Base-by-base conservation (phyloP, 495 filamentous ascomycete genomes). In the Tuber brumale region DNA sequence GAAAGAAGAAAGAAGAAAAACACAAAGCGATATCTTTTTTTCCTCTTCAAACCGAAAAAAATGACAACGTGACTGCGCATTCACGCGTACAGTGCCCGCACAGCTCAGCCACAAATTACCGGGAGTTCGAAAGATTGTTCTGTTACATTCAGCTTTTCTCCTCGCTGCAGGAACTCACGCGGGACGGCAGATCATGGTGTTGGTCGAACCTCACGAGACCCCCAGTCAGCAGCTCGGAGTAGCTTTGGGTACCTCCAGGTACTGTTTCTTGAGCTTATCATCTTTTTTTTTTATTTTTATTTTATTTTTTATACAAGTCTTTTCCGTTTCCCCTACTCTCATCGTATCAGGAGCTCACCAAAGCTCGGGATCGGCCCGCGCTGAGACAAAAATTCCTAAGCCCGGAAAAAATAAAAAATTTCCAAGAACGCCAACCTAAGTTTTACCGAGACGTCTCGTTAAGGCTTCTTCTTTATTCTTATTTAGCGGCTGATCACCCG, bases 361-460 rank as follows among this genome's bases (percentile, higher is more conserved):
- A 66, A 31, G 57, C n/a, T 76, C 76, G 77, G 72, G 76, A 80
- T 79, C 78, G 76, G 76, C 78, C 76, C 70, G 78, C 79, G 73
- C 78, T 80, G 70, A 80, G 76, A 79, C 78, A 79, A 31, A 14
- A 31, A 66, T 66, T 66, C 9, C 51, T n/a, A 12, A 31, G 57
- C 2, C 8, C n/a, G 23, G n/a, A 18, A 31, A 31, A 57, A n/a
- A n/a, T 10, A 31, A 66, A 66, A 66, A 3, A 31, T 10, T 2
- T 31, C 23, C 27, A 66, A 31, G n/a, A 31, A 66, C 57, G n/a
- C 3, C n/a, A 27, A 27, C 27, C 10, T 16, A 31, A 66, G n/a
- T n/a, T 69, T 80, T 80, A 80, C 78, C 78, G 78, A 79, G 76
- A 35, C 73, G 70, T 57, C 66, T 57, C 76, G 70, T 78, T 72